Evolutionary conservation across 2,329 filamentous ascomycete species (phyloP).

Genomic region (Biscogniauxia marginata): DNA sequence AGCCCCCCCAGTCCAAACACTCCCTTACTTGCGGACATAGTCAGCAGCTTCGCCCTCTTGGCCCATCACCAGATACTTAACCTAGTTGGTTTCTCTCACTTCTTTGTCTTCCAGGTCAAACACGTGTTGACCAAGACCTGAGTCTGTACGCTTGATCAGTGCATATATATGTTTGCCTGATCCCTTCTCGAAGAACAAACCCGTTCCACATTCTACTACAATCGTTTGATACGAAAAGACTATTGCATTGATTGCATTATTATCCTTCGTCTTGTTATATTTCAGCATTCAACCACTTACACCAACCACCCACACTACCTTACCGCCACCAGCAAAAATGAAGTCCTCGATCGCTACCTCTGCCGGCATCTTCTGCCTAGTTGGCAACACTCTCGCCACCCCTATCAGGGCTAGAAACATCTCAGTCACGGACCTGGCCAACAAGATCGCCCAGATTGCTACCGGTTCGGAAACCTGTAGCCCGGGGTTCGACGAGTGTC

Average conservation of each 20-base stretch:
- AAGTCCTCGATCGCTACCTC: slow-evolving; percentile 24
- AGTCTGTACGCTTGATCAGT: slow-evolving; percentile 8
- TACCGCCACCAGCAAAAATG: slow-evolving; percentile 22
- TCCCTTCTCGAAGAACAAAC: background rate
- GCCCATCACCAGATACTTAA: background rate
- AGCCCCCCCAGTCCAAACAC: background rate
- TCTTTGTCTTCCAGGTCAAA: background rate
- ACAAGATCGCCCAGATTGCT: slow-evolving; percentile 45
- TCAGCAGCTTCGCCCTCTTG: slow-evolving; percentile 3
- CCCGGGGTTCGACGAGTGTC: slow-evolving; percentile 56
- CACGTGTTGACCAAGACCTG: background rate
- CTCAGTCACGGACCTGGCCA: slow-evolving; percentile 41
- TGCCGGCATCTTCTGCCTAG: slow-evolving; percentile 27
- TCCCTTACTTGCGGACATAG: background rate
- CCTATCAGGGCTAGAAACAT: slow-evolving; percentile 14
- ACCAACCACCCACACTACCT: slow-evolving; percentile 4
- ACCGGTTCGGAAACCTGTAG: slow-evolving; percentile 56
- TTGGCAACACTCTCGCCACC: slow-evolving; percentile 24
- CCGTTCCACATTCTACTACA: background rate
- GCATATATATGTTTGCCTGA: slow-evolving; percentile 2
- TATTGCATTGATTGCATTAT: background rate
- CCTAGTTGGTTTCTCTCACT: background rate
- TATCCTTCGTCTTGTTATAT: background rate
- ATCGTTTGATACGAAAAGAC: slow-evolving; percentile 17
- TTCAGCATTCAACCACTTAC: slow-evolving; percentile 20